Percentiles rank a stretch among this genome's conserved stretches.
phyloP scores from a whole-genome alignment of 176 grass and related monocot species.

The Oryza nivara region DNA sequence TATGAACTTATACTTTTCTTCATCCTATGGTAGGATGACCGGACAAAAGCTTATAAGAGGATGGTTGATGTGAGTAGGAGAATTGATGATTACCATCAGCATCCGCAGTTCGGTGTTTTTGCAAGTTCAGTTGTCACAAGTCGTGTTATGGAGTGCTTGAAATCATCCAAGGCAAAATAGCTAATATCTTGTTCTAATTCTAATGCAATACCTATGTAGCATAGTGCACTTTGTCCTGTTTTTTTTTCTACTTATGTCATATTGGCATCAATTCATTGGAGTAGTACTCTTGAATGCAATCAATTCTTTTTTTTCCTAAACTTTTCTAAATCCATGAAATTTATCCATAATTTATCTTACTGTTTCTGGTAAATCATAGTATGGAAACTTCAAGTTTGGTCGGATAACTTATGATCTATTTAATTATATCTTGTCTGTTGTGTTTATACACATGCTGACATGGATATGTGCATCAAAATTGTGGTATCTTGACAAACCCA shows the following conservation, averaged over 20 bases:
- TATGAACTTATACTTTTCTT: constrained; percentile 29
- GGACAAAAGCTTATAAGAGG: constrained; percentile 84
- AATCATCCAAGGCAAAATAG: constrained; percentile 76
- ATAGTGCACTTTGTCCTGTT: constrained; percentile 14
- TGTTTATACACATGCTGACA: no score
- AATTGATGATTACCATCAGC: constrained; percentile 77
- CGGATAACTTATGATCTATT: neutral
- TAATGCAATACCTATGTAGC: constrained; percentile 20
- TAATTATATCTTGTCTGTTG: no score
- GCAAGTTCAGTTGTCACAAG: constrained; percentile 69
- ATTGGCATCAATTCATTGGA: neutral
- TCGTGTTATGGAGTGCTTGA: constrained; percentile 70
- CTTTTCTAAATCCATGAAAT: neutral
- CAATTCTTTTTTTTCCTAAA: neutral
- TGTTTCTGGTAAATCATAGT: neutral
- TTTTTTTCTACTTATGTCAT: neutral
- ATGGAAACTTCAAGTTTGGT: neutral
- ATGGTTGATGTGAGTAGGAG: constrained; percentile 70
- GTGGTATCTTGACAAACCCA: no score
- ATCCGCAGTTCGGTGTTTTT: constrained; percentile 71
- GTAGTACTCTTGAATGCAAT: neutral
- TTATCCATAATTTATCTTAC: neutral
- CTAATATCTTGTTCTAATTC: constrained; percentile 19
- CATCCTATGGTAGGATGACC: constrained; percentile 73
- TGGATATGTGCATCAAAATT: no score